Percentiles rank a stretch among this genome's conserved stretches.
Evolutionary conservation across 768 basidiomycete genomes (phyloP).

Genomic region (Pluteus cervinus): DNA sequence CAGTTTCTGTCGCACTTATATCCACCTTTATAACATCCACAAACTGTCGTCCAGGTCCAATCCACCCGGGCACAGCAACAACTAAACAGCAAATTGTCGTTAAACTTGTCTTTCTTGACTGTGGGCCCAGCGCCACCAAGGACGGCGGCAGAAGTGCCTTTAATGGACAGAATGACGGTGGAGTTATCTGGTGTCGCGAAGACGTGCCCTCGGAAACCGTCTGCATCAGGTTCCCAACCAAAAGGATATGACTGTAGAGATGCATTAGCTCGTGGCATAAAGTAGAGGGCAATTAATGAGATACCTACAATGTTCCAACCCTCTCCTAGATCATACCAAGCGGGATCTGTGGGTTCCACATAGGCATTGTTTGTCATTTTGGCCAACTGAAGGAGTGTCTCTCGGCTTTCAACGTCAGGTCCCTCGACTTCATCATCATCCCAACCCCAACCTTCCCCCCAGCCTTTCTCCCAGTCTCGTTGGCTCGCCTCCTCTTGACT

Average conservation of each 20-base stretch:
- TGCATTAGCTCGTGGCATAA: not conserved
- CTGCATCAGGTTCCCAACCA: conserved; percentile 86
- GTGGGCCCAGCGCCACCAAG: conserved; percentile 79
- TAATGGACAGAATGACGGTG: conserved; percentile 84
- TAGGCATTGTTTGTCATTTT: conserved; percentile 98
- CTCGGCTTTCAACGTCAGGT: conserved; percentile 73
- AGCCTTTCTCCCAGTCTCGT: no score
- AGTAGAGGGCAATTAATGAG: not conserved
- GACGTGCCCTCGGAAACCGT: conserved; percentile 88
- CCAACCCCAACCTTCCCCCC: no score
- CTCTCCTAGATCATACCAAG: conserved; percentile 74
- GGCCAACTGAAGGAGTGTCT: conserved; percentile 75
- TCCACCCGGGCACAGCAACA: conserved; percentile 93
- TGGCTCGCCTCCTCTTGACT: conserved; percentile 7
- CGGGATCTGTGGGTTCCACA: conserved; percentile 47
- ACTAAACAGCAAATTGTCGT: conserved; percentile 89
- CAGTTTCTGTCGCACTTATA: conserved; percentile 82
- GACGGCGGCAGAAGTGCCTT: conserved; percentile 81
- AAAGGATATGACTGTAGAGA: conserved; percentile 62
- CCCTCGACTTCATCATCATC: conserved; percentile 64
- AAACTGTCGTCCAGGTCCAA: conserved; percentile 93
- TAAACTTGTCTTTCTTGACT: conserved; percentile 85
- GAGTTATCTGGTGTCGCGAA: conserved; percentile 81
- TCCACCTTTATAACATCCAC: conserved; percentile 77
- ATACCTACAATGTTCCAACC: conserved; percentile 53